Evolutionary conservation across 2,329 filamentous ascomycete genomes (phyloP), one percentile per base, ranked within the genome.

Genomic region (Mycosphaerella sp.): DNA sequence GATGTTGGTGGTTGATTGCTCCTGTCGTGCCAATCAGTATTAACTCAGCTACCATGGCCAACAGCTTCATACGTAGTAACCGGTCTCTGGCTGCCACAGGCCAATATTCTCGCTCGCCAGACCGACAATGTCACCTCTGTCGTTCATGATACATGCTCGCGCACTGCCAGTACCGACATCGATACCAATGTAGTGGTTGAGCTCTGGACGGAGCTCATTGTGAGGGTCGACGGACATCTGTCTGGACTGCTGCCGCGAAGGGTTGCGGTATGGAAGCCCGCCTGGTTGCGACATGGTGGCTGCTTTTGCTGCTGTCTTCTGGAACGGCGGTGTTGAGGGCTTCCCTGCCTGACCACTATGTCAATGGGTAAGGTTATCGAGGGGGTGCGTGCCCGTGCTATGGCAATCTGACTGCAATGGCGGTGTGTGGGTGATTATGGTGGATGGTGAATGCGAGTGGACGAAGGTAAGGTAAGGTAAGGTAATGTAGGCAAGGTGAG

Each of bases 1-100:
- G 66, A 98, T 98, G 70, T 98, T 88, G 44, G 84, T 87, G 0
- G 93, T 97, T 13, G 91, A 97, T 91, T 98, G 93, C 75, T 98
- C 93, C 89, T 86, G 54, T 7, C 12, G 9, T 3, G 18, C 1
- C 2, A 18, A 30, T 45, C 14, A 53, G 41, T 14, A 13, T 21
- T 3, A 28, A 27, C 25, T 18, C 25, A 13, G 36, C 17, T 39
- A 39, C 16, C 1, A 39, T 1, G 5, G 36, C 36, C 36, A 16
- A 39, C 10, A 13, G 8, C 36, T 27, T 13, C 68, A 47, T 66
- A 78, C 76, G 64, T 79, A 79, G 68, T 76, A 79, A 25, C 76
- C 75, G 25, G 73, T 75, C 62, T 77, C 73, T 52, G 74, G 75
- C 64, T 77, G 74, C 75, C 75, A 77, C 14, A 77, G 65, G 35